Base-by-base conservation (phyloP, 441 rosid species). In the Flueggea neowawraea region DNA sequence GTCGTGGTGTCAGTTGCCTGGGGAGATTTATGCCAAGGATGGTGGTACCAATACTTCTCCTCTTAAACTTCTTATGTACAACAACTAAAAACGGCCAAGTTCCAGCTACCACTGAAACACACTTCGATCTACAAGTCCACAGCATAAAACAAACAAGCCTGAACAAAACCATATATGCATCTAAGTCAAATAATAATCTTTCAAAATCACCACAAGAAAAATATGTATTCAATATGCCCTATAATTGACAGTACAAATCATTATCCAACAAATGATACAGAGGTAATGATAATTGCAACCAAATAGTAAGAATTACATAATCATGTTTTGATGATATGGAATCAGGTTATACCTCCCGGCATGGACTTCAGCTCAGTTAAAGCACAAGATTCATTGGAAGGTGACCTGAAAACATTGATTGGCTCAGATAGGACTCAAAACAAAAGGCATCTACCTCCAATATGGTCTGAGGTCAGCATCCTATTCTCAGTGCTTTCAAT, bases 381-480 rank as follows among this genome's bases (percentile, higher is more conserved):
- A 56, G 67, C 83, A 61, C 78, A 83, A 60, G 91, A 83, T 69
- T 67, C 89, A 47, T 16, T 73, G 54, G 91, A 80, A 70, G 81
- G 80, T 49, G 94, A 69, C 69, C 85, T 93, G 61, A 87, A 87
- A 76, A 84, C 91, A 47, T 72, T 87, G 62, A 80, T 87, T 59
- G 86, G 90, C 52, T 75, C 89, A 15, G 87, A 90, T 58, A 73
- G 81, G 71, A 73, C 74, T 66, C 89, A 78, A 63, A 89, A 55
- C 54, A 92, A 85, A 75, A 80, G 83, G 78, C 82, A 81, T 58
- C 79, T 90, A 54, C 97, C 96, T 50, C 89, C 86, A 41, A 93
- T 93, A 57, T 93, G 97, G 97, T 82, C 96, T 0, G 91, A 93
- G 97, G 97, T 93, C 66, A 60, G 45, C 22, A 58, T 59, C 52